These are phyloP conservation scores for Taphrina pruni DNA, from an alignment of 1,139 yeast genomes.

Conservation along the genomic window DNA sequence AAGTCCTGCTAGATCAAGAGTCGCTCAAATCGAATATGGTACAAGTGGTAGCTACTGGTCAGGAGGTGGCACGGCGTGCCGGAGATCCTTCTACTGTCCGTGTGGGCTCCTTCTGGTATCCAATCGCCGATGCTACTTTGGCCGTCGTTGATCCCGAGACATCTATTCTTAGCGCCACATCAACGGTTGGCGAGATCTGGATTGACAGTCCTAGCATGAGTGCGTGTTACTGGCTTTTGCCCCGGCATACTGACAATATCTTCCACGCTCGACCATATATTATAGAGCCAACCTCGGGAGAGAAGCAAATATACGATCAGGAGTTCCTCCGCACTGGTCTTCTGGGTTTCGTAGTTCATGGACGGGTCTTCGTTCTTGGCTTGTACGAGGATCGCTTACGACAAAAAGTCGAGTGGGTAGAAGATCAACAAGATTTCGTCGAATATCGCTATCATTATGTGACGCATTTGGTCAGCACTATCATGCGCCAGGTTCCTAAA, in stretches of 20 bases:
- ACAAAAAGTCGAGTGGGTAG: conserved; percentile 57
- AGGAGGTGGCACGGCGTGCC: conserved; percentile 50
- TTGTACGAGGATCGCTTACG: conserved; percentile 89
- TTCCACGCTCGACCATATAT: conserved; percentile 67
- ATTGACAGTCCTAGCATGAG: conserved; percentile 86
- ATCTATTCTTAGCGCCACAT: conserved; percentile 65
- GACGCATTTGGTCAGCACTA: conserved; percentile 77
- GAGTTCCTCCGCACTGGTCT: conserved; percentile 89
- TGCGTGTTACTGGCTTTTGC: conserved; percentile 84
- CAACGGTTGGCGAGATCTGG: conserved; percentile 98
- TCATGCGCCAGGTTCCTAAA: conserved; percentile 80
- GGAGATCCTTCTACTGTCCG: conserved; percentile 59
- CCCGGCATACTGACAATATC: conserved; percentile 70
- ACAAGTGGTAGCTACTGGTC: conserved; percentile 66
- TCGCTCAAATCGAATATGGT: conserved; percentile 77
- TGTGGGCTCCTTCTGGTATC: conserved; percentile 92
- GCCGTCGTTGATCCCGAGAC: conserved; percentile 96
- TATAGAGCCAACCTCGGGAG: conserved; percentile 26
- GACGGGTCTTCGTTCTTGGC: conserved; percentile 86
- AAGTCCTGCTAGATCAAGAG: conserved; percentile 78
- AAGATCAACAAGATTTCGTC: conserved; percentile 43
- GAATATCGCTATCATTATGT: conserved; percentile 74
- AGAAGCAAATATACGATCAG: conserved; percentile 40
- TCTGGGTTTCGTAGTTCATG: conserved; percentile 83
- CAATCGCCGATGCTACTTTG: conserved; percentile 88